Conservation (phyloP, 108 stramenopile genomes). For the Aurantiochytrium sp. region DNA sequence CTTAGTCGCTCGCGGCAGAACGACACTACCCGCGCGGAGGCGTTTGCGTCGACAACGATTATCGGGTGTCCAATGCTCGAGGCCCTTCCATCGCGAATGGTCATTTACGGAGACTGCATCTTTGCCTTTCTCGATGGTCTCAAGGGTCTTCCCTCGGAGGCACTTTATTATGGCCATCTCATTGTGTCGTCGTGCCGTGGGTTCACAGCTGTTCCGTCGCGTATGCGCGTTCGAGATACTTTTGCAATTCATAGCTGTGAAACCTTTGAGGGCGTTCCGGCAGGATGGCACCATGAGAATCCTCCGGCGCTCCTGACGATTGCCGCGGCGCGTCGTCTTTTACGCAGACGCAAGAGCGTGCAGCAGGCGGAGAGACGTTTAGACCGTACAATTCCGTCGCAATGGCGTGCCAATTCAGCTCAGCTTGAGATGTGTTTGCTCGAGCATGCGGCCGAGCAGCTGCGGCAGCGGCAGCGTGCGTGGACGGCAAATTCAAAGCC, state of each 20-base stretch:
- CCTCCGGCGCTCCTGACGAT: not conserved
- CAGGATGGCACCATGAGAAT: not conserved
- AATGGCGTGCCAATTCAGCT: not conserved
- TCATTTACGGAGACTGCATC: not conserved
- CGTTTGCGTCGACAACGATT: not conserved
- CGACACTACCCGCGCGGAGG: not conserved
- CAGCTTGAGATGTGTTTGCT: not conserved
- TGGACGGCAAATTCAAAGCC: not conserved
- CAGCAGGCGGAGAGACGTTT: not conserved
- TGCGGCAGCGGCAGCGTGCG: not conserved
- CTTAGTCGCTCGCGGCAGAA: not conserved
- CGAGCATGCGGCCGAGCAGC: not conserved
- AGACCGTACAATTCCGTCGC: not conserved
- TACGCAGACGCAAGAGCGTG: not conserved
- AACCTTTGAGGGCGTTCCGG: not conserved
- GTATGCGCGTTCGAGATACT: not conserved
- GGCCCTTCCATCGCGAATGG: not conserved
- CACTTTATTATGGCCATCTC: not conserved
- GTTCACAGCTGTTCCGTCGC: not conserved
- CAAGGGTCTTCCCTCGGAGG: not conserved
- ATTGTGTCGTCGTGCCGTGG: not conserved
- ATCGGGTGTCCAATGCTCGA: not conserved
- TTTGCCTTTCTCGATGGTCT: not conserved
- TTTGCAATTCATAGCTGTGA: not conserved
- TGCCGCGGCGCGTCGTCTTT: not conserved